Evolutionary conservation across 1,284 basidiomycete species (phyloP), one percentile per base, ranked within the genome.

Genomic region (Ceratorhiza oryzae-sativae): DNA sequence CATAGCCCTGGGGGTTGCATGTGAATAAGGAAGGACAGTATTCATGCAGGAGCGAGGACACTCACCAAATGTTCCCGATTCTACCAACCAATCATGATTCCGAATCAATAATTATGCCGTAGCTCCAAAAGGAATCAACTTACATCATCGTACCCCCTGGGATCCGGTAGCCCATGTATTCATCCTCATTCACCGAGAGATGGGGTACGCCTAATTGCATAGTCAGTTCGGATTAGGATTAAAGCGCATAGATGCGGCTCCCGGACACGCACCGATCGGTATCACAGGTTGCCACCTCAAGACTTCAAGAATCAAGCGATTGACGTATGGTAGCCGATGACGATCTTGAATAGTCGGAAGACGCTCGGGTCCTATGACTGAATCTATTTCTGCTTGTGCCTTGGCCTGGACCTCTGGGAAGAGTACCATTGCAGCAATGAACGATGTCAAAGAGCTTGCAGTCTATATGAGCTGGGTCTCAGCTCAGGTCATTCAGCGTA

Each of bases 341-440:
- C 71, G 49, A 49, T 77, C 77, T 9, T 34, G 20, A 48, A 72
- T 68, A 1, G 51, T 72, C 13, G 77, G 77, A 72, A 76, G 75
- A 10, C 75, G 53, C 25, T 75, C 76, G 18, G 60, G 62, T 20
- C 77, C 77, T 41, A 77, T 72, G 18, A 78, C 76, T 20, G 71
- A 23, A 62, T 78, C 77, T 23, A 78, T 62, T 61, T 78, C 77
- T n/a, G 68, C 75, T 51, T 78, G 77, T 13, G 76, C 76, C 39
- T 74, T 73, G 5, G 51, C 49, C 72, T 78, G 77, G 23, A 74
- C 75, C 15, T 77, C 76, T 13, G 77, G 77, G 45, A 73, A 75
- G 25, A 74, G 71, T 1, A 77, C 75, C 76, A 77, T 76, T 6
- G 74, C 74, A 27, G 77, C 73, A 58, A 77, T 68, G 58, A 77